A percentile compares a stretch with the other conserved stretches of the same genome.
phyloP scores from a whole-genome alignment of 441 rosid genomes.

The Croton laevigatus region DNA sequence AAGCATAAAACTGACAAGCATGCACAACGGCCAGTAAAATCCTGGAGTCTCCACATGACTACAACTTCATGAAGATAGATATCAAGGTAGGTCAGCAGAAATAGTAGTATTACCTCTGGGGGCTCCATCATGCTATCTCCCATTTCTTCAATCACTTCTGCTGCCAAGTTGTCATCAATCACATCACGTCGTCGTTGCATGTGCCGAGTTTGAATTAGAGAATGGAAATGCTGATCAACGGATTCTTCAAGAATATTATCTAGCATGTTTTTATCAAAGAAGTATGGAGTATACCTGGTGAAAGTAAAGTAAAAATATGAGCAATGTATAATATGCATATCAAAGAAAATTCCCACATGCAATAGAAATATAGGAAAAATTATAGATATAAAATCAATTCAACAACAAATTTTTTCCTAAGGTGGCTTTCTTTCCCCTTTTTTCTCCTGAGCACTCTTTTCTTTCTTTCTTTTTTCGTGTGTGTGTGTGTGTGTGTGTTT shows the following conservation, averaged over 20 bases:
- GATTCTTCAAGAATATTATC: conserved; percentile 96
- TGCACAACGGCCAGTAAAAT: background rate
- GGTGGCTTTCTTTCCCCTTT: background rate
- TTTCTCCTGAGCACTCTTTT: too few relatives aligned
- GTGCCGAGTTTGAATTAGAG: conserved; percentile 84
- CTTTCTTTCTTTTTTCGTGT: background rate
- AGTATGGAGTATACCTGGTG: conserved; percentile 91
- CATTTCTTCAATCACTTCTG: conserved; percentile 89
- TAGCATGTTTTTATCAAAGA: conserved; percentile 86
- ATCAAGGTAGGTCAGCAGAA: conserved; percentile 3
- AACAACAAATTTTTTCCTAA: background rate
- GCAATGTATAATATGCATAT: background rate
- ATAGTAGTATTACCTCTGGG: conserved; percentile 62
- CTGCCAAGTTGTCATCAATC: conserved; percentile 67
- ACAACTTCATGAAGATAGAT: conserved; percentile 1
- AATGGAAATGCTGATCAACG: conserved; percentile 86
- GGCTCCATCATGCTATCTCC: conserved; percentile 87
- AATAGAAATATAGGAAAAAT: background rate
- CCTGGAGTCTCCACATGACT: conserved; percentile 11
- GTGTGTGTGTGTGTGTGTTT: background rate
- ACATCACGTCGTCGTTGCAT: conserved; percentile 77
- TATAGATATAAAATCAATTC: background rate
- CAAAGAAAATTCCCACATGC: background rate
- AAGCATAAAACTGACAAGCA: background rate
- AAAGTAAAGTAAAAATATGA: conserved; percentile 14